Conservation (phyloP, 805 yeast genomes). For the Alloascoidea hylecoeti region DNA sequence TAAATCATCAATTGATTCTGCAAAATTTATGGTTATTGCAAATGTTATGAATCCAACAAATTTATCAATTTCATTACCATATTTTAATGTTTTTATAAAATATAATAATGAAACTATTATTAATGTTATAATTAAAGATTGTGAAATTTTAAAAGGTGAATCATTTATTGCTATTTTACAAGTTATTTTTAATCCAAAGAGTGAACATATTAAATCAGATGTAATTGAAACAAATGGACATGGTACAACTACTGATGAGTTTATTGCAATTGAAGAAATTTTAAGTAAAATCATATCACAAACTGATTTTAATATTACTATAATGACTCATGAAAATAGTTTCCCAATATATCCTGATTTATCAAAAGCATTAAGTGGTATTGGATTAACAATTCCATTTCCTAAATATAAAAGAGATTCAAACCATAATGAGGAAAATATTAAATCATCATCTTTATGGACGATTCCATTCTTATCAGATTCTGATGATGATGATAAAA, state of each 20-base stretch:
- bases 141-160: background rate
- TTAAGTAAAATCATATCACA: conserved; percentile 2
- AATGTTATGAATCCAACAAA: background rate
- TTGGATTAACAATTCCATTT: background rate
- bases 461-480: too few relatives aligned
- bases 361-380: background rate
- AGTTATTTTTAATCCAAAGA: background rate
- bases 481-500: background rate
- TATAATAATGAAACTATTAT: background rate
- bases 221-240: background rate
- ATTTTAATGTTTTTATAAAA: background rate
- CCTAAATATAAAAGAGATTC: background rate
- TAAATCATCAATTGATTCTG: background rate
- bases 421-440: background rate
- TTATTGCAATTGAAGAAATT: background rate
- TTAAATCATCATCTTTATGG: too few relatives aligned
- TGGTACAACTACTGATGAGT: background rate
- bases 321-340: background rate
- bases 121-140: background rate
- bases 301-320: background rate
- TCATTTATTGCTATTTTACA: conserved; percentile 2
- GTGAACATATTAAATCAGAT: too few relatives aligned
- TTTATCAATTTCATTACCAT: background rate
- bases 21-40: background rate
- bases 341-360: background rate